Evolutionary conservation across 257 asterid species (phyloP).

Genomic region (Galeopsis tetrahit): DNA sequence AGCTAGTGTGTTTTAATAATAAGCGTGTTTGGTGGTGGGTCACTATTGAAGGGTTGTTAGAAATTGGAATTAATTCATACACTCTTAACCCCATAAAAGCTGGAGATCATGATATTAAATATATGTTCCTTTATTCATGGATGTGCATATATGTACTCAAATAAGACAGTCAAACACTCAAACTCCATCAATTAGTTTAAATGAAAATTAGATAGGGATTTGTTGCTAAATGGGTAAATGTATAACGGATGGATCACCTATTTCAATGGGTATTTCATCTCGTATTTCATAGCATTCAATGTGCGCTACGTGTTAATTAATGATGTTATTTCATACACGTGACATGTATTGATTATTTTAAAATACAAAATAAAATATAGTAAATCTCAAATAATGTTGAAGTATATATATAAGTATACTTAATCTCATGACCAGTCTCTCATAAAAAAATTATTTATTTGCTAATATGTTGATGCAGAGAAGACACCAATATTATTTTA

Average conservation of each 20-base stretch:
- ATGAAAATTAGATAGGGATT: not conserved
- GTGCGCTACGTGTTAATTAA: no score
- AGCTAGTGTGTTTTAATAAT: not conserved
- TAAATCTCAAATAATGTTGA: no score
- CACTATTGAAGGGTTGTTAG: conserved; percentile 21
- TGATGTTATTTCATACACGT: no score
- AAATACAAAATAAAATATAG: no score
- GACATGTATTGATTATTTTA: no score
- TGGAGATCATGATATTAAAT: conserved; percentile 32
- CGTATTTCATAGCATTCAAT: no score
- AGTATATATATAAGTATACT: no score
- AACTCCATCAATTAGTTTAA: not conserved
- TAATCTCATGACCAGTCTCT: no score
- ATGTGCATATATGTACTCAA: not conserved
- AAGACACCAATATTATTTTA: not conserved
- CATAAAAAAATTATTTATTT: no score
- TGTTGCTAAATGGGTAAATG: not conserved
- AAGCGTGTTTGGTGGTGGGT: conserved; percentile 44
- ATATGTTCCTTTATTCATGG: not conserved
- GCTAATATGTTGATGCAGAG: not conserved
- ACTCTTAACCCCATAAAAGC: conserved; percentile 30
- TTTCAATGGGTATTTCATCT: no score
- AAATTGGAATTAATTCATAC: conserved; percentile 2
- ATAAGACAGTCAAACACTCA: no score
- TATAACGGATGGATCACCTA: no score